Evolutionary conservation across 805 yeast genomes (phyloP).

Genomic region (Candida methanosorbosa): DNA sequence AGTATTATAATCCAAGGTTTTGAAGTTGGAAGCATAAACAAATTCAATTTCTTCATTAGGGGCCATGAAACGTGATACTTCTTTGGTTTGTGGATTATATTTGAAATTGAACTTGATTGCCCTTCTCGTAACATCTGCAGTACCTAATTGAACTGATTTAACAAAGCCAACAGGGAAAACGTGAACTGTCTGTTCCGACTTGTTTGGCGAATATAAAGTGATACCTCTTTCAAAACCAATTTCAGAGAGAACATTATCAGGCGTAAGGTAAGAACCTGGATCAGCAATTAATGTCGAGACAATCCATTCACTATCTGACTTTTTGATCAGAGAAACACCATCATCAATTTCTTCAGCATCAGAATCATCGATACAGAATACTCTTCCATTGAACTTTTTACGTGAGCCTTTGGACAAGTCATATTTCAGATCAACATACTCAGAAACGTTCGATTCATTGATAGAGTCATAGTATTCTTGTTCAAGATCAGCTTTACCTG

Average conservation of each 20-base stretch:
- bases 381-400: constrained; percentile 36
- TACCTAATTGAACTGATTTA: constrained; percentile 30
- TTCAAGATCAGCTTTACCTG: constrained; percentile 34
- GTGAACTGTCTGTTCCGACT: constrained; percentile 39
- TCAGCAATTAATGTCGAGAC: constrained; percentile 79
- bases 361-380: constrained; percentile 78
- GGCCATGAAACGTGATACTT: constrained; percentile 9
- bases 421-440: constrained; percentile 7
- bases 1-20: constrained; percentile 50
- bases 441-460: constrained; percentile 12
- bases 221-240: constrained; percentile 54
- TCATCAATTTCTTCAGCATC: constrained; percentile 90
- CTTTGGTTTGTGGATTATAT: constrained; percentile 15
- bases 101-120: constrained; percentile 34
- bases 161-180: constrained; percentile 63
- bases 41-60: constrained; percentile 28
- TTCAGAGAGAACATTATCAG: constrained; percentile 29
- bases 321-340: constrained; percentile 56
- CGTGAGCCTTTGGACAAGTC: constrained; percentile 19
- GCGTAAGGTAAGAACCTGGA: constrained; percentile 60
- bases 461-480: constrained; percentile 30
- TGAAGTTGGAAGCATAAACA: constrained; percentile 36
- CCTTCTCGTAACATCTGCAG: constrained; percentile 34
- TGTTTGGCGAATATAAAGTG: constrained; percentile 69
- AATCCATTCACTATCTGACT: constrained; percentile 24